Conservation (phyloP, 2,329 filamentous ascomycete species). For the Calonectria fujianensis region DNA sequence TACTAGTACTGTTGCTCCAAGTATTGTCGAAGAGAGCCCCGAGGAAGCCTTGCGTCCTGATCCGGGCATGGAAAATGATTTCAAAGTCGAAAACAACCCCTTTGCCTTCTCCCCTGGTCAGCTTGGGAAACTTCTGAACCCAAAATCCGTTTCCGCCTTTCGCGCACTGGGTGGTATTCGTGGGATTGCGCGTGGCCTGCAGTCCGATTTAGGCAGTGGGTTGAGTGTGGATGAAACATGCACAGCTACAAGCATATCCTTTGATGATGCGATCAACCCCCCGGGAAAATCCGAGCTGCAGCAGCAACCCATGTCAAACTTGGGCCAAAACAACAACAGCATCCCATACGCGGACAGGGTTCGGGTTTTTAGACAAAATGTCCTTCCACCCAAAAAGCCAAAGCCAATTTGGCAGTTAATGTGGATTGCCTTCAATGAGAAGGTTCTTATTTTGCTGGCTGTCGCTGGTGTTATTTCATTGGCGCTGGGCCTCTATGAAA, state of each 20-base stretch:
- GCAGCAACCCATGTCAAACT: neutral
- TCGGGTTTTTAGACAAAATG: constrained; percentile 31
- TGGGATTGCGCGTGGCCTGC: constrained; percentile 84
- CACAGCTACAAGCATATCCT: constrained; percentile 78
- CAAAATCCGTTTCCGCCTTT: constrained; percentile 87
- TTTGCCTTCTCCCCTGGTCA: constrained; percentile 89
- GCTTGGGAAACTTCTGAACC: constrained; percentile 87
- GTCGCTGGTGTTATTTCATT: constrained; percentile 79
- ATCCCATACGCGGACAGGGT: constrained; percentile 18
- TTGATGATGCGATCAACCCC: constrained; percentile 75
- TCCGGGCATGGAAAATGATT: constrained; percentile 82
- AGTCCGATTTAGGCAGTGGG: constrained; percentile 81
- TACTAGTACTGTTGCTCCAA: neutral
- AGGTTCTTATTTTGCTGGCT: constrained; percentile 79
- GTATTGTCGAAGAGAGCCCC: neutral
- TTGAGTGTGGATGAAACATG: constrained; percentile 83
- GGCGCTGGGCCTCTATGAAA: constrained; percentile 80
- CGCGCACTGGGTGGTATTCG: constrained; percentile 83
- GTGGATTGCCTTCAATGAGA: constrained; percentile 41
- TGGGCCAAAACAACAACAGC: neutral
- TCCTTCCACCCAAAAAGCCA: constrained; percentile 37
- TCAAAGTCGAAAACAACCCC: constrained; percentile 82
- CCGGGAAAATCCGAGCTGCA: neutral
- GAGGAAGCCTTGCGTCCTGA: constrained; percentile 75
- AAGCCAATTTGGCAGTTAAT: constrained; percentile 38